These are phyloP conservation scores for Ceratocystis lukuohia DNA, from an alignment of 2,329 filamentous ascomycete species.

Conservation along the genomic window DNA sequence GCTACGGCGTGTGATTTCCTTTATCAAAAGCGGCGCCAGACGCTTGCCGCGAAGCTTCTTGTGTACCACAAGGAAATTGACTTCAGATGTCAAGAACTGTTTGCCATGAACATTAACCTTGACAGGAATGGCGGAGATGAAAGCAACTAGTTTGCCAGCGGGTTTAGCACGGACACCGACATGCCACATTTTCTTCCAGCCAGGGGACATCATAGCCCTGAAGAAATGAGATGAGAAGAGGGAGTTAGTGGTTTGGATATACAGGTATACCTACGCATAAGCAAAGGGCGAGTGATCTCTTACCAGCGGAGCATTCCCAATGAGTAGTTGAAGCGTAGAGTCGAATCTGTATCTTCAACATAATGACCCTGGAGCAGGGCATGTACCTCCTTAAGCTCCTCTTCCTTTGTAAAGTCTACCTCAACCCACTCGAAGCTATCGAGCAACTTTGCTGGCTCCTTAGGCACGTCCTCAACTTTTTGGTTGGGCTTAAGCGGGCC, in stretches of 20 bases:
- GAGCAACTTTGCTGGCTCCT: constrained; percentile 60
- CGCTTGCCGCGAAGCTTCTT: constrained; percentile 94
- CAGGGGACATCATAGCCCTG: constrained; percentile 81
- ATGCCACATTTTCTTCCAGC: constrained; percentile 90
- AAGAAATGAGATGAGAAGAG: background rate
- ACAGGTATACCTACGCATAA: too few relatives aligned
- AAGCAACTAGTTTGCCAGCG: constrained; percentile 80
- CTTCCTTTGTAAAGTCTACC: constrained; percentile 67
- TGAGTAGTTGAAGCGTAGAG: constrained; percentile 97
- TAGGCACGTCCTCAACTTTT: constrained; percentile 63
- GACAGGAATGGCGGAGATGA: constrained; percentile 87
- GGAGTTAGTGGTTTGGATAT: too few relatives aligned
- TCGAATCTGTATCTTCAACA: constrained; percentile 91
- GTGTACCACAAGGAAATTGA: constrained; percentile 97
- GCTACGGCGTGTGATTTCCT: constrained; percentile 88
- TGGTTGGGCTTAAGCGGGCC: constrained; percentile 67
- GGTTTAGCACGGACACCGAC: constrained; percentile 77
- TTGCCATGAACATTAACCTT: constrained; percentile 67
- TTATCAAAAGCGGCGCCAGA: constrained; percentile 86
- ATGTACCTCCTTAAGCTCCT: constrained; percentile 77
- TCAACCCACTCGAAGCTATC: constrained; percentile 90
- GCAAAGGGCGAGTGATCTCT: constrained; percentile 22
- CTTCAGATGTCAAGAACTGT: constrained; percentile 66
- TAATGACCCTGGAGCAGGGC: constrained; percentile 87
- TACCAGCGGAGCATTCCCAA: constrained; percentile 79